These are phyloP conservation scores for Pilobolus umbonatus DNA, from an alignment of 192 early-diverging fungal species.

Conservation along the genomic window DNA sequence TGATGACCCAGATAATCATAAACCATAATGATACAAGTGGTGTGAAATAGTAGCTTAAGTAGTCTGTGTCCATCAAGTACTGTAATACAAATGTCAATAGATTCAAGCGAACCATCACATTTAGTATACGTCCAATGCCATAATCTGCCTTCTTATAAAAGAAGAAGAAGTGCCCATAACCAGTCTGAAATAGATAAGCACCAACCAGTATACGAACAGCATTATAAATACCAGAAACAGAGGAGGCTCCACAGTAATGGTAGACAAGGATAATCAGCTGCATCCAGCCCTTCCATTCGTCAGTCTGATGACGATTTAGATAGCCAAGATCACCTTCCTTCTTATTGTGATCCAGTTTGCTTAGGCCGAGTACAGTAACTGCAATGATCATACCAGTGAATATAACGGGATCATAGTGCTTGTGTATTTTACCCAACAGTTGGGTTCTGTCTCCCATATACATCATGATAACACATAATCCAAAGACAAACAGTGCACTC, in stretches of 20 bases:
- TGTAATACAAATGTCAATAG: constrained; percentile 61
- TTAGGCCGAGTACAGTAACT: constrained; percentile 38
- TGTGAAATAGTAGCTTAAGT: constrained; percentile 77
- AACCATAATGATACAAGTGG: constrained; percentile 74
- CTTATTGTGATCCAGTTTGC: constrained; percentile 33
- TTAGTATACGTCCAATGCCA: constrained; percentile 54
- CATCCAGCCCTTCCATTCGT: constrained; percentile 93
- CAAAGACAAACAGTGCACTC: constrained; percentile 45
- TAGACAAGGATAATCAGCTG: constrained; percentile 69
- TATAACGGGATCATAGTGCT: constrained; percentile 43
- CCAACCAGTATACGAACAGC: constrained; percentile 71
- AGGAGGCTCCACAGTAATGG: constrained; percentile 68
- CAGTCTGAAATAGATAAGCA: constrained; percentile 78
- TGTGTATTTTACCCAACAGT: constrained; percentile 66
- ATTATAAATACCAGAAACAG: constrained; percentile 62
- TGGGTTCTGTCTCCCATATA: constrained; percentile 66
- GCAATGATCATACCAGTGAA: constrained; percentile 45
- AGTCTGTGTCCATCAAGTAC: constrained; percentile 66
- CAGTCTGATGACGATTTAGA: constrained; percentile 71
- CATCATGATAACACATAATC: constrained; percentile 53
- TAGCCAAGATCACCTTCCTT: constrained; percentile 48
- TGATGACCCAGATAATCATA: constrained; percentile 62
- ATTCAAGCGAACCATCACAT: constrained; percentile 65
- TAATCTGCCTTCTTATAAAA: constrained; percentile 70
- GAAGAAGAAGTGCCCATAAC: constrained; percentile 75